A percentile compares a stretch with the other conserved stretches of the same genome.
These are phyloP conservation scores for Xerocomus nothofagi DNA, from an alignment of 1,284 basidiomycete species.

Conservation along the genomic window DNA sequence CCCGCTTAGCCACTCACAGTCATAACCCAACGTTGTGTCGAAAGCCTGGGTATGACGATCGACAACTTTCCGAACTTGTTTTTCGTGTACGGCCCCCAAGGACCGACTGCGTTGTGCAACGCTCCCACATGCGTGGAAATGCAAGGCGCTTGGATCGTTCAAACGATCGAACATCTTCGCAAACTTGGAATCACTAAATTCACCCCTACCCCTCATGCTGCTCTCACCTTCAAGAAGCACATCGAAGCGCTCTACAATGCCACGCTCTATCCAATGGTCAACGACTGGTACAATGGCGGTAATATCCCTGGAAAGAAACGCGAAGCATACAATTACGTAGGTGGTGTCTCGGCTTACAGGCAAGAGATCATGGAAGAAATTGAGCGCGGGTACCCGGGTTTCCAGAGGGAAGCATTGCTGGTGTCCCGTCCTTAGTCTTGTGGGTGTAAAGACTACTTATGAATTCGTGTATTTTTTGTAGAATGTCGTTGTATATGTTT, in stretches of 20 bases:
- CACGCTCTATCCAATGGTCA: conserved; percentile 10
- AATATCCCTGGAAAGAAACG: conserved; percentile 20
- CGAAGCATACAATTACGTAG: conserved; percentile 16
- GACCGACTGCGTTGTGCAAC: conserved; percentile 13
- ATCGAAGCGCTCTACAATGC: neutral
- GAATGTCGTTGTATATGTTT: too few species aligned
- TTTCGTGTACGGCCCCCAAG: conserved; percentile 20
- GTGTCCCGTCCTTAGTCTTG: neutral
- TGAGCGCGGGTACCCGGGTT: conserved; percentile 11
- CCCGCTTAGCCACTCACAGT: neutral
- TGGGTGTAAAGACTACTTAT: too few species aligned
- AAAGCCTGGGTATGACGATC: conserved; percentile 22
- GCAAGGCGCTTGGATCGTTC: conserved; percentile 12
- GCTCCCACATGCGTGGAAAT: conserved; percentile 7
- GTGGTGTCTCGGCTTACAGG: conserved; percentile 6
- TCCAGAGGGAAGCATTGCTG: conserved; percentile 9
- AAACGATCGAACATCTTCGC: conserved; percentile 16
- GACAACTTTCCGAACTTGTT: conserved; percentile 26
- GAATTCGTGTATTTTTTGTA: too few species aligned
- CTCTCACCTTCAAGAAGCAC: conserved; percentile 9
- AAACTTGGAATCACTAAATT: conserved; percentile 19
- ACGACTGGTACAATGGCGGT: conserved; percentile 3
- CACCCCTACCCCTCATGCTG: conserved; percentile 8
- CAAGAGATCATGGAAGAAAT: conserved; percentile 18
- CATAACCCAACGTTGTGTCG: neutral